Evolutionary conservation across 345 rosid species (phyloP).

Genomic region (Brassica rapa): DNA sequence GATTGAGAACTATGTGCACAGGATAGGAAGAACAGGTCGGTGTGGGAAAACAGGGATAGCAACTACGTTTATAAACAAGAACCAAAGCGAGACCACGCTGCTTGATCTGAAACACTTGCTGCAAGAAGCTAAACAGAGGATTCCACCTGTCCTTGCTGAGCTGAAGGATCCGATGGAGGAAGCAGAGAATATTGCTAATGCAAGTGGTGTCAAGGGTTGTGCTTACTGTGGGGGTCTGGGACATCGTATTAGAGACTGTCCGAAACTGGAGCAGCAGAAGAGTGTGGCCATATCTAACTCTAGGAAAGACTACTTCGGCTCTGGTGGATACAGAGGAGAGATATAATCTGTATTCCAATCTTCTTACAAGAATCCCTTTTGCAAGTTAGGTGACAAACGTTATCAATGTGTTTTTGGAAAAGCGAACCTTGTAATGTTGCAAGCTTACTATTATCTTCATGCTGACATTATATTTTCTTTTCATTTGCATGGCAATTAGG

Average conservation of each 20-base stretch:
- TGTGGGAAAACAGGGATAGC: slow-evolving; percentile 97
- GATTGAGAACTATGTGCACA: slow-evolving; percentile 90
- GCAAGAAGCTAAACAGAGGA: slow-evolving; percentile 92
- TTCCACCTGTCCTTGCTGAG: slow-evolving; percentile 93
- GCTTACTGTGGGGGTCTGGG: slow-evolving; percentile 96
- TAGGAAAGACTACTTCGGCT: slow-evolving; percentile 83
- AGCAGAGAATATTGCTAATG: slow-evolving; percentile 66
- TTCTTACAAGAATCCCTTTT: neutral
- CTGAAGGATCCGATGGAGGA: slow-evolving; percentile 86
- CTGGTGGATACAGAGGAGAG: slow-evolving; percentile 93
- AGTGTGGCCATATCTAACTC: slow-evolving; percentile 78
- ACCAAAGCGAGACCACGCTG: slow-evolving; percentile 86
- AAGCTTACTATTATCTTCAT: neutral
- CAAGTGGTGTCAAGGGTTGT: slow-evolving; percentile 90
- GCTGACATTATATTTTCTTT: neutral
- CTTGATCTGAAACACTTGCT: slow-evolving; percentile 85
- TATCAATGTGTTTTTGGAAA: neutral
- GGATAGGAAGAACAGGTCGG: slow-evolving; percentile 93
- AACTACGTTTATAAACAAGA: slow-evolving; percentile 92
- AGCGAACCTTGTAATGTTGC: neutral
- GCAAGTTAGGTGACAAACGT: slow-evolving; percentile 6
- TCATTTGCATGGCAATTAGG: neutral
- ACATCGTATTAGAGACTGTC: slow-evolving; percentile 84
- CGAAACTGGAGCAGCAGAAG: slow-evolving; percentile 88
- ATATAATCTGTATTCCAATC: slow-evolving; percentile 36